Conservation (phyloP, 2,329 filamentous ascomycete genomes). For the Talaromyces sp. region DNA sequence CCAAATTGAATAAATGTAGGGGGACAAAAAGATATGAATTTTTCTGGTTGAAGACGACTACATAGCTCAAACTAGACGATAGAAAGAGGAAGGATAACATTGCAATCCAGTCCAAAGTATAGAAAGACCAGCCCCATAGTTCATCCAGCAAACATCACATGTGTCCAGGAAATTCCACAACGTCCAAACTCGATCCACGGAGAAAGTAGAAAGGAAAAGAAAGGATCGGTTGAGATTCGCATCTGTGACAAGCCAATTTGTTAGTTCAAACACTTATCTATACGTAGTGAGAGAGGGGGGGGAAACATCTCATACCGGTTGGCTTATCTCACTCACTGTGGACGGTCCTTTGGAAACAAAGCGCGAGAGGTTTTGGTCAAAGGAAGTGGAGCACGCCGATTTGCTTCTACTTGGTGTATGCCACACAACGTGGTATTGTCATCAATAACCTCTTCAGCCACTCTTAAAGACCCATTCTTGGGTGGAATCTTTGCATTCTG, state of each 20-base stretch:
- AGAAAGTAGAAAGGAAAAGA: too few species aligned
- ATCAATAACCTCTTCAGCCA: too few species aligned
- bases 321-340: too few species aligned
- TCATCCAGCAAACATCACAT: background rate
- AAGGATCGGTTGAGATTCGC: background rate
- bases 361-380: too few species aligned
- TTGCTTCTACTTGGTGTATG: too few species aligned
- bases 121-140: background rate
- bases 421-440: too few species aligned
- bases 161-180: background rate
- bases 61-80: background rate
- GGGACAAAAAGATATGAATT: too few species aligned
- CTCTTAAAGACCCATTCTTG: too few species aligned
- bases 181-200: background rate
- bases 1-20: background rate
- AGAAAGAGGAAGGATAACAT: background rate
- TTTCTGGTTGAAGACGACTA: too few species aligned
- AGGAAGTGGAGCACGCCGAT: too few species aligned
- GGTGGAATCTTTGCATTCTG: too few species aligned
- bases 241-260: background rate
- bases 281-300: background rate
- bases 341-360: too few species aligned
- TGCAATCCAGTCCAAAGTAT: background rate
- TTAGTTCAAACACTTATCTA: background rate
- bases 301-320: background rate